Base-by-base conservation (phyloP, 208 protist genomes). In the Strigomonas oncopelti region DNA sequence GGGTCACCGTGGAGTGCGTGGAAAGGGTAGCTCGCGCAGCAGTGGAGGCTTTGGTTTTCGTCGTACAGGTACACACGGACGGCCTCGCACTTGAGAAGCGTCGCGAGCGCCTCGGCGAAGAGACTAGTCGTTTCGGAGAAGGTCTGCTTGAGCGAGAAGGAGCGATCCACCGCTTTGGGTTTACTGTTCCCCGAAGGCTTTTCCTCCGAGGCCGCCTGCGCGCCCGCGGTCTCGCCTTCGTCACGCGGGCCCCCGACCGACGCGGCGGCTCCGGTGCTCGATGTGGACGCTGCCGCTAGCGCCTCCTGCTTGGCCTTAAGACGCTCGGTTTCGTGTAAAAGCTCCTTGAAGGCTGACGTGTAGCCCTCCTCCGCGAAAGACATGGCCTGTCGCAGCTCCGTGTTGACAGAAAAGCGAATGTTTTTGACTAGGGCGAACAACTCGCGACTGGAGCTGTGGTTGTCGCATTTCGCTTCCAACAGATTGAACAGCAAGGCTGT, bases 31-130 rank as follows among this genome's bases (percentile, higher is more conserved):
- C 69, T 74, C 27, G 84, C 80, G 54, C 78, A 83, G 58, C 84
- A 91, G 53, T 84, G 75, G 34, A 96, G 61, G 59, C 88, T 86
- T 1, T 67, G 62, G 73, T 93, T 70, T 18, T 81, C 74, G 63
- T 96, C 91, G 67, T 88, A 94, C 18, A 96, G 65, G 61, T 94
- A 96, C 22, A 96, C 72, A 52, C 91, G 84, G n/a, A 96, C 91
- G 20, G 85, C 79, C 65, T 93, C 85, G 70, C 91, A 96, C 32
- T 70, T 70, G 25, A 96, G 75, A 22, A 91, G 65, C 0, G 80
- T 75, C n/a, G 91, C 88, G 24, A 94, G 58, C 0, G 83, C 86
- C 64, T 96, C 88, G 1, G 91, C 84, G 63, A 92, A 85, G 20
- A 94, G 78, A 51, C 74, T 75, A 9, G 83, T 74, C 14, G 77